These are phyloP conservation scores for Nakazawaea molendinolei DNA, from an alignment of 805 yeast genomes.

Conservation along the genomic window DNA sequence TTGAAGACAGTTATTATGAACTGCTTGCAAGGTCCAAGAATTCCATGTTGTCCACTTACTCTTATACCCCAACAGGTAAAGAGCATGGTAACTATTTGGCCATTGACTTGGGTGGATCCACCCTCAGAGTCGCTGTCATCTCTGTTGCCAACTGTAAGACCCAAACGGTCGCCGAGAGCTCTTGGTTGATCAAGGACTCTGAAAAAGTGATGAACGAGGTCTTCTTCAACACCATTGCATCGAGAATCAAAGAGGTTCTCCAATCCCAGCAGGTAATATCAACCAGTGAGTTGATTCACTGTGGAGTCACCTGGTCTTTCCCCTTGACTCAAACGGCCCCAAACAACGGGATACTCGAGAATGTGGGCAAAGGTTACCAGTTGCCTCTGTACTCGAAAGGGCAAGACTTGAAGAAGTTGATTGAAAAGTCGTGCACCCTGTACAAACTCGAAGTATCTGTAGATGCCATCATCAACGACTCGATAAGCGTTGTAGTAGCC, in stretches of 20 bases:
- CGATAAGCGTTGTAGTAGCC: slow-evolving; percentile 58
- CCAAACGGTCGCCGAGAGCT: slow-evolving; percentile 14
- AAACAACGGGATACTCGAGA: slow-evolving; percentile 38
- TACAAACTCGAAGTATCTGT: slow-evolving; percentile 29
- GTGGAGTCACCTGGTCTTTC: slow-evolving; percentile 54
- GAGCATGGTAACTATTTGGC: slow-evolving; percentile 27
- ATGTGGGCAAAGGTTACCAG: slow-evolving; percentile 58
- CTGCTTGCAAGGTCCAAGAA: slow-evolving; percentile 10
- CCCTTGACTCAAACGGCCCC: slow-evolving; percentile 38
- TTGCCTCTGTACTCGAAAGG: slow-evolving; percentile 35
- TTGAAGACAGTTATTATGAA: slow-evolving; percentile 7
- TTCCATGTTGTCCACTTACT: slow-evolving; percentile 13
- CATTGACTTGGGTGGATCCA: slow-evolving; percentile 55
- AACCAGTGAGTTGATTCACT: slow-evolving; percentile 19
- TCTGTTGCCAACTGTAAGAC: slow-evolving; percentile 12
- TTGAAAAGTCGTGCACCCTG: slow-evolving; percentile 28
- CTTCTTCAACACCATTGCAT: slow-evolving; percentile 39
- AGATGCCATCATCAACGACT: slow-evolving; percentile 50
- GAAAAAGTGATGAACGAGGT: slow-evolving; percentile 31
- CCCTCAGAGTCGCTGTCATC: slow-evolving; percentile 32
- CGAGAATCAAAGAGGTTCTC: slow-evolving; percentile 26
- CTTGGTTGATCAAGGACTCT: slow-evolving; percentile 33
- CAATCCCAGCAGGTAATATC: neutral
- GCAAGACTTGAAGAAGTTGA: slow-evolving; percentile 32
- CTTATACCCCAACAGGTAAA: slow-evolving; percentile 14